These are phyloP conservation scores for Wickerhamomyces sydowiorum DNA, from an alignment of 805 yeast genomes.

Conservation along the genomic window DNA sequence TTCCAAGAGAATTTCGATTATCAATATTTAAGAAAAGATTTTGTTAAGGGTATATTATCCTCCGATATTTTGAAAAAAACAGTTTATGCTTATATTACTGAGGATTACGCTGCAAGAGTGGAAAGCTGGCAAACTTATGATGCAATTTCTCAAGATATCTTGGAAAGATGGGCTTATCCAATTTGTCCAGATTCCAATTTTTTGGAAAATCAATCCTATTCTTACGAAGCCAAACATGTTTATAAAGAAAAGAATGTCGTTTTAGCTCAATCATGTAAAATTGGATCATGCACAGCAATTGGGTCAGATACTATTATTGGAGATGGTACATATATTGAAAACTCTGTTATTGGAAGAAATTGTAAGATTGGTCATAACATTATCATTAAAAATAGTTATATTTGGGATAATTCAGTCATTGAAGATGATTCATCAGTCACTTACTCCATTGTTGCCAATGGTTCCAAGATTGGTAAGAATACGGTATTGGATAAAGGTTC, in stretches of 20 bases:
- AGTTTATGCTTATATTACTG: slow-evolving; percentile 80
- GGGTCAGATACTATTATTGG: slow-evolving; percentile 77
- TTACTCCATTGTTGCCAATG: slow-evolving; percentile 66
- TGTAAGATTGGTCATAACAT: slow-evolving; percentile 83
- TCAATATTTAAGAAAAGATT: slow-evolving; percentile 79
- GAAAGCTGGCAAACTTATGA: slow-evolving; percentile 92
- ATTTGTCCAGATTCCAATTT: slow-evolving; percentile 82
- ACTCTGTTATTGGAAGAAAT: slow-evolving; percentile 79
- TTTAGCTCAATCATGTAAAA: slow-evolving; percentile 86
- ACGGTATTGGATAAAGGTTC: slow-evolving; percentile 60
- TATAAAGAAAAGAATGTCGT: slow-evolving; percentile 88
- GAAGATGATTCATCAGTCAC: slow-evolving; percentile 56
- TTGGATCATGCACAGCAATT: slow-evolving; percentile 75
- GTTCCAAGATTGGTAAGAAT: slow-evolving; percentile 47
- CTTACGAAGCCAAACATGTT: slow-evolving; percentile 78
- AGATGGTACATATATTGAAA: slow-evolving; percentile 57
- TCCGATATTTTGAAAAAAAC: slow-evolving; percentile 88
- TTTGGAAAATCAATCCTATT: slow-evolving; percentile 63
- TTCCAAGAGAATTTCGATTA: slow-evolving; percentile 97
- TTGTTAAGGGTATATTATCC: slow-evolving; percentile 83
- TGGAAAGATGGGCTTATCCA: slow-evolving; percentile 92
- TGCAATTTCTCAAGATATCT: slow-evolving; percentile 82
- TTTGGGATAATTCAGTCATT: slow-evolving; percentile 80
- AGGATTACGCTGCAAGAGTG: slow-evolving; percentile 86
- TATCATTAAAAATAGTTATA: slow-evolving; percentile 62